phyloP scores from a whole-genome alignment of 2,329 filamentous ascomycete species.

The Botryotinia convoluta region DNA sequence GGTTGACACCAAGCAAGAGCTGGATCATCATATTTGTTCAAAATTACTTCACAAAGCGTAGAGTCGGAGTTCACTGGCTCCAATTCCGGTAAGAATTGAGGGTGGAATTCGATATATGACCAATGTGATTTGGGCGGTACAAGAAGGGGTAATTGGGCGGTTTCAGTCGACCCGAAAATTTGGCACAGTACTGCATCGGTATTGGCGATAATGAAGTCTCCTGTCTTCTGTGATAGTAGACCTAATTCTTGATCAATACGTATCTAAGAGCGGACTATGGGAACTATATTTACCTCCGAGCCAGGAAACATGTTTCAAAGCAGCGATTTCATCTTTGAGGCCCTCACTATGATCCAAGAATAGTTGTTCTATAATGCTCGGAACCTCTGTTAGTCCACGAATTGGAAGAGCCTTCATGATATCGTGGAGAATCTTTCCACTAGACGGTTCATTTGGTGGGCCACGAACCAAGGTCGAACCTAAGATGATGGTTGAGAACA shows the following conservation, averaged over 20 bases:
- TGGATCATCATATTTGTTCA: neutral
- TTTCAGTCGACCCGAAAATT: constrained; percentile 35
- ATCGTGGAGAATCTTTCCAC: constrained; percentile 24
- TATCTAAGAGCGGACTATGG: neutral
- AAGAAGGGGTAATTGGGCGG: constrained; percentile 27
- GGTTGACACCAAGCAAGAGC: constrained; percentile 29
- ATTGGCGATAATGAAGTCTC: neutral
- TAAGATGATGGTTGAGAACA: constrained; percentile 2
- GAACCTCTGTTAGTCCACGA: constrained; percentile 26
- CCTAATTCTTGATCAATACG: neutral
- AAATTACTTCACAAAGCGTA: neutral
- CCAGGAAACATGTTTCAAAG: constrained; percentile 27
- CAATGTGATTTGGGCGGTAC: constrained; percentile 36
- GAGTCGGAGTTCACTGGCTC: constrained; percentile 18
- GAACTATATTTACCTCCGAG: constrained; percentile 25
- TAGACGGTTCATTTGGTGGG: constrained; percentile 19
- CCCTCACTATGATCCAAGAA: constrained; percentile 25
- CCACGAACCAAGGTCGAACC: constrained; percentile 21
- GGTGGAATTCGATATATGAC: constrained; percentile 38
- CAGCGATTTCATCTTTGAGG: constrained; percentile 16
- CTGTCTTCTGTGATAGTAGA: constrained; percentile 4
- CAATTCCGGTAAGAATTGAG: constrained; percentile 26
- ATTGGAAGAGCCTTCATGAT: constrained; percentile 30
- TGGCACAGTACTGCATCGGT: neutral
- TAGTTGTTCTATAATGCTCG: constrained; percentile 23